Evolutionary conservation across 805 yeast species (phyloP), one percentile per base, ranked within the genome.

Genomic region (Jamesozyma hellenica): DNA sequence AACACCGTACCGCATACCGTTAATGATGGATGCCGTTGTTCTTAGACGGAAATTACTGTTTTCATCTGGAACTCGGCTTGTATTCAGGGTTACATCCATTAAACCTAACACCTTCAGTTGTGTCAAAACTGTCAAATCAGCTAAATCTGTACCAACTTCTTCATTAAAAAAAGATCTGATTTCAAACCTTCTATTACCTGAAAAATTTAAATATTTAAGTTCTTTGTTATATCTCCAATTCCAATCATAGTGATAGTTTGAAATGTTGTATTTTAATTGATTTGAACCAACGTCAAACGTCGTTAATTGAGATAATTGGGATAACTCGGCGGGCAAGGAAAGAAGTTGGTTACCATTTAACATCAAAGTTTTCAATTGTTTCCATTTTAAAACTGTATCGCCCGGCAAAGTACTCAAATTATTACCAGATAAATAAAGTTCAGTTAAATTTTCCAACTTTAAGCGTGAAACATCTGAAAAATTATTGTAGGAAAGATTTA

Each of bases 171-270:
- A 65, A 32, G 79, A 82, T 53, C 79, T 82, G 51, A 92, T 88
- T 55, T 92, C 97, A 46, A 92, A 76, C 46, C 96, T 72, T 55
- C 82, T 82, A 56, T 92, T 92, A 29, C 96, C 96, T 0, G 96
- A 86, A 42, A 92, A 79, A 58, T 90, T 92, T 56, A 92, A 71
- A 52, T 82, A 87, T 49, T 70, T 76, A 59, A 92, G 67, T 32
- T 77, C 75, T 39, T 72, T 67, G 55, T 92, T 92, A 67, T 78
- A 79, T 51, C 82, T 79, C 98, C 98, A 92, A 61, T 86, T 92
- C 96, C 97, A 92, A 58, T 92, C 98, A 55, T 85, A 90, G 13
- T 92, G 94, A 73, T 87, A 84, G 59, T 92, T 92, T 3, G 92
- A 82, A 41, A 90, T 86, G 52, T 92, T 92, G 61, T 92, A 92